Base-by-base conservation (phyloP, 352 stramenopile species). In the Phytophthora citricola region DNA sequence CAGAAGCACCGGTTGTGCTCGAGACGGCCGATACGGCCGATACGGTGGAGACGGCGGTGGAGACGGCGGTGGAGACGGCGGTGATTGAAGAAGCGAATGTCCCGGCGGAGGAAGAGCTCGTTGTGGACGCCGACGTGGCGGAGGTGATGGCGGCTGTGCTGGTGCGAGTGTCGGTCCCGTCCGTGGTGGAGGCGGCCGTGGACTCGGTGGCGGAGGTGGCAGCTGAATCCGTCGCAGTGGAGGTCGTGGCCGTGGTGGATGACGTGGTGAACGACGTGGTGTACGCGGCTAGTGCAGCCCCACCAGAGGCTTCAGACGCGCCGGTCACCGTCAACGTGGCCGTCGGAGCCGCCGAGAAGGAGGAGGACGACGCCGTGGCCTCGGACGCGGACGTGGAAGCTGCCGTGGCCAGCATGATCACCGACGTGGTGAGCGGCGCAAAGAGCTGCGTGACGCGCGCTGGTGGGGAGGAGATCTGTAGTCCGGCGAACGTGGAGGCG, bases 101-200 rank as follows among this genome's bases (percentile, higher is more conserved):
- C 5, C 27, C 48, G 1, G 48, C 45, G 17, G 48, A 56, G 17
- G 7, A 11, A 31, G 27, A 3, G 27, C 27, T 6, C 5, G 27
- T 31, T 31, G 27, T 31, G 27, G 27, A 31, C 27, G 3, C 27
- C 27, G 27, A 31, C 27, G 27, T 31, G 20, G 38, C 10, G 0
- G 38, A n/a, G 11, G 50, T 48, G 22, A 48, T 58, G 50, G 36
- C 34, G 22, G 15, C 0, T 14, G 50, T 48, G 22, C 20, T 48
- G 20, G 34, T 11, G 36, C 20, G 48, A 8, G 36, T 58, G 24
- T 12, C 50, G 22, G 48, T 24, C 26, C 5, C 22, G 36, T 3
- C 5, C 6, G 31, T 45, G 10, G 24, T 31, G 27, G 27, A 31
- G 3, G 1, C 34, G 34, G 12, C 34, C 34, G 34, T 40, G 34